Percentiles rank a stretch among this genome's conserved stretches.
These are phyloP conservation scores for Pichia sp. DNA, from an alignment of 1,139 yeast genomes.

Conservation along the genomic window DNA sequence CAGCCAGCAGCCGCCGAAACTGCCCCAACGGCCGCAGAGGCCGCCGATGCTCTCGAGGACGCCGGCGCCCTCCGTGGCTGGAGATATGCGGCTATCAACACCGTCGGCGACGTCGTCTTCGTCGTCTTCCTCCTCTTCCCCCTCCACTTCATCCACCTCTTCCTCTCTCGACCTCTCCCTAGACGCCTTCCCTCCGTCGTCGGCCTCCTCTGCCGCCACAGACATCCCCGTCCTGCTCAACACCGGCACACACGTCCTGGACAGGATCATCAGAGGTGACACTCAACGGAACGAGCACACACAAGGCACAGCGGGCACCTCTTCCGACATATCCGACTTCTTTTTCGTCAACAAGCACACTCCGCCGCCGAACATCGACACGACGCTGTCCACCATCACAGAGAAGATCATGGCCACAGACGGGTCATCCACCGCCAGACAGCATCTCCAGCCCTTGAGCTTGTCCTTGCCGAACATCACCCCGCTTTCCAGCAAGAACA, in stretches of 20 bases:
- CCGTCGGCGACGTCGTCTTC: too few relatives aligned
- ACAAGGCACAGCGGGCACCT: too few relatives aligned
- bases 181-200: neutral
- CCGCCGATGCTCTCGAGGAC: neutral
- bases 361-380: too few relatives aligned
- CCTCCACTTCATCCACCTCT: too few relatives aligned
- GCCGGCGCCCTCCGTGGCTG: neutral
- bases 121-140: too few relatives aligned
- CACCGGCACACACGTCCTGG: too few relatives aligned
- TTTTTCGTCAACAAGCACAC: neutral
- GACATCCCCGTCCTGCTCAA: neutral
- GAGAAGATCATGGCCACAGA: too few relatives aligned
- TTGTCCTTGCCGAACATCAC: slow-evolving; percentile 2
- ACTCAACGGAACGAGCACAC: too few relatives aligned
- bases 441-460: neutral
- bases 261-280: too few relatives aligned
- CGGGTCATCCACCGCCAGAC: neutral
- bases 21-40: slow-evolving; percentile 4
- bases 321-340: slow-evolving; percentile 4
- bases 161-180: neutral
- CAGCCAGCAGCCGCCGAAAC: slow-evolving; percentile 3
- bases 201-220: neutral
- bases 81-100: neutral
- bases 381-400: too few relatives aligned
- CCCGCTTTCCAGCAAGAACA: slow-evolving; percentile 1